Evolutionary conservation across 2,329 filamentous ascomycete species (phyloP), one percentile per base, ranked within the genome.

Genomic region (Purpureocillium takamizusanense): DNA sequence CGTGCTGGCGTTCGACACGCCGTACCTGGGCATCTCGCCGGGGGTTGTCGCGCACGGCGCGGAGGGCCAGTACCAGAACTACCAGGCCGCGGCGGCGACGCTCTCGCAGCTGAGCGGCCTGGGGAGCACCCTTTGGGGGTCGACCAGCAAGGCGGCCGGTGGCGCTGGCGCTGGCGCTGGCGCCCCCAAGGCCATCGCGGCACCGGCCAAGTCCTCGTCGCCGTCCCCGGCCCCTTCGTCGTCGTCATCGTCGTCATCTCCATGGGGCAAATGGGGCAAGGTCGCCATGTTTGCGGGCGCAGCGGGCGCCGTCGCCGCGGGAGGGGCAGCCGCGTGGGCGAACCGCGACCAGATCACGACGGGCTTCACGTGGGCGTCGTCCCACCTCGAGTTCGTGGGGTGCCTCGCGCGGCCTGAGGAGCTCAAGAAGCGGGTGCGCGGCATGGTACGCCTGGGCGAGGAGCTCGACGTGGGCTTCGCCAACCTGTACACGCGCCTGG

Each of bases 1-100:
- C 48, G 77, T 97, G 18, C 74, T 97, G 35, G 86, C 89, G 36
- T 95, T 95, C 57, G 90, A 97, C 62, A 98, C 92, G 1, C 92
- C 92, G 1, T 98, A 85, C 57, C 73, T 92, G 2, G 84, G 85
- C 41, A 87, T 89, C 46, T 77, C 81, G 16, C 85, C 86, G 0
- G 83, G 84, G 18, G 83, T 92, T 2, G 81, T 92, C n/a, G 85
- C 86, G 4, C 83, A 90, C 57, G 80, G 82, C 42, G 89, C 90
- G 6, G 88, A 97, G 66, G 81, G 77, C 31, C 87, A 95, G 51
- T 90, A 90, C 63, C 83, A 60, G 45, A 59, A 81, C 43, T 90
- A 90, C 63, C 83, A 60, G 45, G 57, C 81, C 43, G 81, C 79
- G 0, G 82, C 86, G 3, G 72, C 79, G 1, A 83, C 86, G 4